These are phyloP conservation scores for Aureobasidium sp. DNA, from an alignment of 2,329 filamentous ascomycete genomes.

Conservation along the genomic window DNA sequence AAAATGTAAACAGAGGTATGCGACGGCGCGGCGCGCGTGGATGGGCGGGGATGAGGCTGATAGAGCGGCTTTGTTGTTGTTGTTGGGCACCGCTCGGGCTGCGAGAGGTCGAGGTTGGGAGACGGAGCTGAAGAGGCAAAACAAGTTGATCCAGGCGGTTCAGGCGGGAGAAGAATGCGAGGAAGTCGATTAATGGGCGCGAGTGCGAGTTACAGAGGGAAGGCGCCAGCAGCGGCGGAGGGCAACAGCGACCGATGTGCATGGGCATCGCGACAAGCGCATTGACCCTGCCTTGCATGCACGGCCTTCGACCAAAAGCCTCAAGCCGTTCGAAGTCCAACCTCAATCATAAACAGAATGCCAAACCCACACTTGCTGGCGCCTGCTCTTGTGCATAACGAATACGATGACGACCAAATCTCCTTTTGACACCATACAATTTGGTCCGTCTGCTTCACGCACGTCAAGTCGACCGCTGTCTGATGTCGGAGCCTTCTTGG, in stretches of 20 bases:
- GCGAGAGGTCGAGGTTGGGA: background rate
- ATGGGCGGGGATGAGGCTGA: background rate
- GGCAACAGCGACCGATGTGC: background rate
- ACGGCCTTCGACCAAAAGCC: background rate
- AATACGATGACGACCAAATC: slow-evolving; percentile 8
- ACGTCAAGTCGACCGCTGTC: slow-evolving; percentile 3
- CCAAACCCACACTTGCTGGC: background rate
- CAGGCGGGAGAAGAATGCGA: slow-evolving; percentile 10
- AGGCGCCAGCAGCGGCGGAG: slow-evolving; percentile 1
- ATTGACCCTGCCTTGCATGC: background rate
- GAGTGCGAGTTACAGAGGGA: background rate
- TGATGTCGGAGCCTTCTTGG: background rate
- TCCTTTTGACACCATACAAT: slow-evolving; percentile 4
- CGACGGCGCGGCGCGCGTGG: background rate
- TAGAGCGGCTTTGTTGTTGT: background rate
- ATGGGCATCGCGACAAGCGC: background rate
- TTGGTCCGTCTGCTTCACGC: slow-evolving; percentile 7
- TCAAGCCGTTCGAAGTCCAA: background rate
- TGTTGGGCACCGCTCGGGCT: background rate
- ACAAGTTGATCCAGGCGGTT: background rate
- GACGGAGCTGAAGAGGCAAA: background rate
- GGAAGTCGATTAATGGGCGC: background rate
- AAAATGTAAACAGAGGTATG: slow-evolving; percentile 13
- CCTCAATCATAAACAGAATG: background rate
- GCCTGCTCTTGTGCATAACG: slow-evolving; percentile 2